Evolutionary conservation across 768 basidiomycete species (phyloP), one percentile per base, ranked within the genome.

Genomic region (Fomitopsis serialis): DNA sequence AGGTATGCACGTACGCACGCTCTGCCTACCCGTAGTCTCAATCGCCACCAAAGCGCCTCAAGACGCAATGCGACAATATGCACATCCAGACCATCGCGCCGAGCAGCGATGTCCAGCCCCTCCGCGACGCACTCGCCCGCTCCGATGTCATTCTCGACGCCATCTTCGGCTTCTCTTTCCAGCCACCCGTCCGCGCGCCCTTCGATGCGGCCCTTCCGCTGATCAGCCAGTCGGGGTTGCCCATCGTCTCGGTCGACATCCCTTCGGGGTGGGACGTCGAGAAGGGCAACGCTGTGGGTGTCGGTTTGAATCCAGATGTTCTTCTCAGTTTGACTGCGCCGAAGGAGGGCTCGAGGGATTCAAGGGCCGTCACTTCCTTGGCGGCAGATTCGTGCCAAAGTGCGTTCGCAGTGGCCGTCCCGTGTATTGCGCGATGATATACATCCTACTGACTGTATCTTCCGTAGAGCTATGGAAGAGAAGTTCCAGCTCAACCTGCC

Each of bases 231-330:
- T 84, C 85, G 3, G 67, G 74, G 7, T 74, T 91, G 13, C 95
- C 97, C 0, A 89, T 98, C 62, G 81, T 99, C 24, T 92, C 89
- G 2, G 88, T 99, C 2, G 97, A 99, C 68, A 93, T 99, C 45
- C 97, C 97, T 0, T 92, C 89, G 1, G 97, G 95, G 8, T 99
- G 97, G 97, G 84, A 94, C 62, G 92, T 98, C 22, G 91, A 95
- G 60, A 70, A 76, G 21, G 96, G 96, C 1, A 80, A 78, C 48
- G 73, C 70, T 3, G 73, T 68, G 44, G 78, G 74, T 15, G 68
- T 75, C 15, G 89, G 80, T 0, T 71, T 98, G 47, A 69, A 80
- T 17, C 89, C 96, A 0, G 81, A 89, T 51, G 88, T 91, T 7
- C 71, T 99, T 42, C 70, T 99, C 54, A 95, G 91, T 63, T 72